Percentiles rank a stretch among this genome's conserved stretches.
These are phyloP conservation scores for Cryptococcus sp. DNA, from an alignment of 1,284 basidiomycete species.

Conservation along the genomic window DNA sequence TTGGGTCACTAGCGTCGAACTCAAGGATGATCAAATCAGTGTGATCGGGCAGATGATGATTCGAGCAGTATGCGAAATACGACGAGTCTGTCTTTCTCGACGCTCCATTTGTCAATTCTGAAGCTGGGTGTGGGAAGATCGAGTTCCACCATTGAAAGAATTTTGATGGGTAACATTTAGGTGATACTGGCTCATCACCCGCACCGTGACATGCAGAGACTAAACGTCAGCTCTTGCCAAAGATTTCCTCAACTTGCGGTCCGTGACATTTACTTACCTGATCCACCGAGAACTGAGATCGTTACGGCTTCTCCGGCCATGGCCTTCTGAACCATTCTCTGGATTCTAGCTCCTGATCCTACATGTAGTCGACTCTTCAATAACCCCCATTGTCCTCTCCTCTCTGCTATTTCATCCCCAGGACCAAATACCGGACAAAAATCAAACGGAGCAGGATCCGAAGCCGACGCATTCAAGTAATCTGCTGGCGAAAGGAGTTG, in stretches of 20 bases:
- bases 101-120: conserved; percentile 91
- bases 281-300: conserved; percentile 84
- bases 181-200: conserved; percentile 81
- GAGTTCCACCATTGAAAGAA: conserved; percentile 95
- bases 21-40: conserved; percentile 91
- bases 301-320: conserved; percentile 80
- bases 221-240: conserved; percentile 31
- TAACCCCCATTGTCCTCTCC: conserved; percentile 72
- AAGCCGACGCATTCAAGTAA: conserved; percentile 49
- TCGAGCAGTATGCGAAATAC: conserved; percentile 87
- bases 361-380: conserved; percentile 71
- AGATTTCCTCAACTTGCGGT: no score
- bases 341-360: conserved; percentile 77
- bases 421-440: conserved; percentile 87
- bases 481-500: conserved; percentile 47
- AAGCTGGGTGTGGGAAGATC: conserved; percentile 88
- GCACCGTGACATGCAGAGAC: conserved; percentile 91
- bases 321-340: conserved; percentile 76
- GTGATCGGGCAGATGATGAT: conserved; percentile 83
- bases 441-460: conserved; percentile 68
- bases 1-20: conserved; percentile 79
- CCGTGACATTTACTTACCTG: no score
- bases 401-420: conserved; percentile 67
- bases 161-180: conserved; percentile 77
- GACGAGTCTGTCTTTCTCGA: conserved; percentile 80